A percentile compares a stretch with the other conserved stretches of the same genome.
Evolutionary conservation across 2,329 filamentous ascomycete genomes (phyloP).

Genomic region (Didymella lethalis): DNA sequence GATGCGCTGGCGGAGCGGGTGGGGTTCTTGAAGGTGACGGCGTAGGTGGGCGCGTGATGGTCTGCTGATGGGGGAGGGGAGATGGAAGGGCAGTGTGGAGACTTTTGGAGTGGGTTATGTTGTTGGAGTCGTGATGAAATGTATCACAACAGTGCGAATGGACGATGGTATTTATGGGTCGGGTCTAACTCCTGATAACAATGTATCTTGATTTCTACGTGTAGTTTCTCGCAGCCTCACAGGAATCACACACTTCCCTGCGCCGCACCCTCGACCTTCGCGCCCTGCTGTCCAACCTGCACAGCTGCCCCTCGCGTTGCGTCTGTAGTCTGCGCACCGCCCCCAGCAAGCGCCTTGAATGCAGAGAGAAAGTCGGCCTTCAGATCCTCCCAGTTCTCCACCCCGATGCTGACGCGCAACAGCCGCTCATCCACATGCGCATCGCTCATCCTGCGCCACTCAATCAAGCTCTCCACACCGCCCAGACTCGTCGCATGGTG

Average conservation of each 20-base stretch:
- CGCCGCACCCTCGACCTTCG: slow-evolving; percentile 28
- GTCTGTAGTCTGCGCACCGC: neutral
- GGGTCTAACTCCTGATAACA: too few relatives aligned
- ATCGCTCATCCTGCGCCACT: slow-evolving; percentile 95
- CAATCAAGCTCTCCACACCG: slow-evolving; percentile 93
- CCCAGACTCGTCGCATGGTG: slow-evolving; percentile 95
- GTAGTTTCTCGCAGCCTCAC: too few relatives aligned
- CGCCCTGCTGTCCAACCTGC: slow-evolving; percentile 34
- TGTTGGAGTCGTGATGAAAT: too few relatives aligned
- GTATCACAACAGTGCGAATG: too few relatives aligned
- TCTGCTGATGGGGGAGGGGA: too few relatives aligned
- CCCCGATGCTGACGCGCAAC: slow-evolving; percentile 82
- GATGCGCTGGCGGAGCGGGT: slow-evolving; percentile 23
- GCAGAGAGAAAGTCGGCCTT: slow-evolving; percentile 69
- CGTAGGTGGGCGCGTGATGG: neutral
- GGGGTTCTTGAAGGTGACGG: slow-evolving; percentile 19
- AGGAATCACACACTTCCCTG: slow-evolving; percentile 29
- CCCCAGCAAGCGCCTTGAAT: slow-evolving; percentile 32
- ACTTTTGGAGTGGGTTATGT: too few relatives aligned
- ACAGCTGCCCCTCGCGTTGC: slow-evolving; percentile 16
- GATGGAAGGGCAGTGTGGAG: too few relatives aligned
- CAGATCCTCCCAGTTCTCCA: slow-evolving; percentile 88
- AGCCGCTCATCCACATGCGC: slow-evolving; percentile 72
- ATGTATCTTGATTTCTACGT: too few relatives aligned
- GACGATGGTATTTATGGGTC: too few relatives aligned